These are phyloP conservation scores for Paraphaeosphaeria sporulosa DNA, from an alignment of 2,329 filamentous ascomycete genomes.

Conservation along the genomic window DNA sequence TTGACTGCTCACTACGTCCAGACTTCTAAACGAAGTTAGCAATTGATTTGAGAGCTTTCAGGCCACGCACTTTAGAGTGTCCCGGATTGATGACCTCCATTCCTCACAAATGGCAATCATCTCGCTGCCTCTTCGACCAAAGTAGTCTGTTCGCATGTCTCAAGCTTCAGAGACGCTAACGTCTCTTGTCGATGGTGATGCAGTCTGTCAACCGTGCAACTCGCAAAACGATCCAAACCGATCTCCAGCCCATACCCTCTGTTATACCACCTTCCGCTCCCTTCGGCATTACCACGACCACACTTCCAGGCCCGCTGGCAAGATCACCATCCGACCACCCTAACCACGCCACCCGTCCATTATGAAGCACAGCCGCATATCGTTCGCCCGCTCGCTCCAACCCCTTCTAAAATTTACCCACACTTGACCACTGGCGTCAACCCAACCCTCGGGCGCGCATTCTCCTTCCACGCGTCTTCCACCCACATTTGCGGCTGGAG, in stretches of 20 bases:
- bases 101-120: neutral
- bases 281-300: neutral
- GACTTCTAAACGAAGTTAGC: neutral
- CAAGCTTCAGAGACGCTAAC: too few relatives aligned
- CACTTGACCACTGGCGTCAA: conserved; percentile 4
- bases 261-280: conserved; percentile 7
- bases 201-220: neutral
- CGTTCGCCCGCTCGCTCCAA: conserved; percentile 15
- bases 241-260: neutral
- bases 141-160: too few relatives aligned
- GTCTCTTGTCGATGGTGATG: too few relatives aligned
- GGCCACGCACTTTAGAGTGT: neutral
- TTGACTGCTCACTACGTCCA: neutral
- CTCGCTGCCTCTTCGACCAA: too few relatives aligned
- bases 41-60: neutral
- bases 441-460: too few relatives aligned
- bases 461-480: conserved; percentile 5
- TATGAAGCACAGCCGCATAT: conserved; percentile 33
- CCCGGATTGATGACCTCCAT: neutral
- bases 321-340: conserved; percentile 11
- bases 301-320: conserved; percentile 15
- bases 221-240: neutral
- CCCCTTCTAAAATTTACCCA: conserved; percentile 15
- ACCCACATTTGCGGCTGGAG: neutral
- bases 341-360: conserved; percentile 16